Base-by-base conservation (phyloP, 2,329 filamentous ascomycete genomes). In the Aspergillus sp. region DNA sequence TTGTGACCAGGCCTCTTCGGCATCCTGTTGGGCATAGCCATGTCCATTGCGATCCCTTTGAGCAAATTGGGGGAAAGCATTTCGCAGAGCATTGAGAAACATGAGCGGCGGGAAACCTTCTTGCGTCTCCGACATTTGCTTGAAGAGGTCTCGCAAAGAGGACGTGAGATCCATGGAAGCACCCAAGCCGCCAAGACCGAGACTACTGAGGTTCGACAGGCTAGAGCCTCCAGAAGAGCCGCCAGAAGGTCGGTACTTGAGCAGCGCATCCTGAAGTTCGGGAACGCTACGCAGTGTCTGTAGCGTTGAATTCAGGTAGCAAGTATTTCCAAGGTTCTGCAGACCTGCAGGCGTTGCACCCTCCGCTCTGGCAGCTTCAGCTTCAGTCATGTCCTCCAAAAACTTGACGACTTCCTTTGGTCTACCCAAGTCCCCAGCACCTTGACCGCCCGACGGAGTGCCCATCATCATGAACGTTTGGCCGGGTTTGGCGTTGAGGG, bases 401-500 rank as follows among this genome's bases (percentile, higher is more conserved):
- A 99, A 99, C 77, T 91, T 95, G 72, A 93, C 84, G 67, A 86
- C 84, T 72, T 96, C 89, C 73, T 89, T 91, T 32, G 95, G 95
- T 56, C 82, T 81, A 55, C 89, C 87, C 61, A 89, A 82, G 30
- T 91, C 82, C 19, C 78, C 83, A 15, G 81, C 78, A 36, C 78
- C 80, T 45, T 84, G 84, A 54, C 85, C 87, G 13, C 86, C 87
- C 19, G 90, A 88, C 4, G 94, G 90, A 3, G 91, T 95, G 39
- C 96, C 96, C 85, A 99, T 91, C 90, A 99, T 96, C 88, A 97
- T 96, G 75, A 99, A 91, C 21, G 82, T 85, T 76, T 96, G 91
- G 59, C 90, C 90, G 36, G 91, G 82, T 82, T 97, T 98, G 70
- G 96, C 87, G 70, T 89, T 89, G 63, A 98, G 85, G 70, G 89